These are phyloP conservation scores for Hyaloscypha variabilis DNA, from an alignment of 495 filamentous ascomycete genomes.

Conservation along the genomic window DNA sequence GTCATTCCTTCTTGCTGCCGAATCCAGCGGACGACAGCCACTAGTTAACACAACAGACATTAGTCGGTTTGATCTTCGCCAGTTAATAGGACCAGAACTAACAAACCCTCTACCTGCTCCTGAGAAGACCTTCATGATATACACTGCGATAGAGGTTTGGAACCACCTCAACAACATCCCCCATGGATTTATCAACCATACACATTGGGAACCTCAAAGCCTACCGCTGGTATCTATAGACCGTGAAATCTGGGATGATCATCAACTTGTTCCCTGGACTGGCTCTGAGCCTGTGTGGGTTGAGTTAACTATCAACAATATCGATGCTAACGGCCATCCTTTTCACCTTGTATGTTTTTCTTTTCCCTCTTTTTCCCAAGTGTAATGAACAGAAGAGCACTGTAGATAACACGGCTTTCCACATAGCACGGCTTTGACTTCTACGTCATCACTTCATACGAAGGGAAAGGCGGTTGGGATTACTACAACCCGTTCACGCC, in stretches of 20 bases:
- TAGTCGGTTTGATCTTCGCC: not conserved
- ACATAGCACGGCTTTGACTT: not conserved
- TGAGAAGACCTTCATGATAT: not conserved
- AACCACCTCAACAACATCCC: not conserved
- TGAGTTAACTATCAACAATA: not conserved
- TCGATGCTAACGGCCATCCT: conserved; percentile 1
- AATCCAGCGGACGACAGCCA: not conserved
- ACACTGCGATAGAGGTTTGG: not conserved
- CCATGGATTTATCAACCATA: not conserved
- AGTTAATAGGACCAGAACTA: not conserved
- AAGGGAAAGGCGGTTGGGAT: conserved; percentile 17
- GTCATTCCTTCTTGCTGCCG: not conserved
- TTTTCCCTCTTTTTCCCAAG: not conserved
- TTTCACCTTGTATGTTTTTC: conserved; percentile 7
- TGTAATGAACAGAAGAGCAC: too few species aligned
- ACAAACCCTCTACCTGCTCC: not conserved
- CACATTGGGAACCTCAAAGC: not conserved
- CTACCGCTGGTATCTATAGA: conserved; percentile 2
- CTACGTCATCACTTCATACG: not conserved
- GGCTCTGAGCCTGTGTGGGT: conserved; percentile 3
- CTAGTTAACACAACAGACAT: not conserved
- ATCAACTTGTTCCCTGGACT: conserved; percentile 32
- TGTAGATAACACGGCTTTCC: not conserved
- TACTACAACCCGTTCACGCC: conserved; percentile 23
- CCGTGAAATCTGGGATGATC: conserved; percentile 23